phyloP scores from a whole-genome alignment of 1,139 yeast genomes.

The Sugiyamaella sp. region DNA sequence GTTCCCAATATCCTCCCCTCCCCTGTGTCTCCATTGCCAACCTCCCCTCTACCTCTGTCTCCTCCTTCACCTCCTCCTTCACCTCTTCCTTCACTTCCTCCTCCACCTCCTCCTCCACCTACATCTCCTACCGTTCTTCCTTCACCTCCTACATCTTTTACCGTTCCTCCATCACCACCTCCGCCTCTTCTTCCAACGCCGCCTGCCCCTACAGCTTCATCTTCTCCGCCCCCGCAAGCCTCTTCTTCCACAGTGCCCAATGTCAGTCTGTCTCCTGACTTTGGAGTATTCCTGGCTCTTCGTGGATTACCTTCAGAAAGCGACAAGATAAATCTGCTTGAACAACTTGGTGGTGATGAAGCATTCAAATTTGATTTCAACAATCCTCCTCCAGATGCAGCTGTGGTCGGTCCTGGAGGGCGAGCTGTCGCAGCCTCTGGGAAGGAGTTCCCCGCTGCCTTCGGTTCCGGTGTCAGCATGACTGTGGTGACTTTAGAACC shows the following conservation, averaged over 20 bases:
- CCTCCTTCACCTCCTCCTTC: background rate
- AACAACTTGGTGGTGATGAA: slow-evolving; percentile 25
- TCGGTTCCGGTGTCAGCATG: slow-evolving; percentile 29
- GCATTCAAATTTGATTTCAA: slow-evolving; percentile 33
- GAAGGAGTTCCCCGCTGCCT: slow-evolving; percentile 32
- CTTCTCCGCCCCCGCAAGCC: background rate
- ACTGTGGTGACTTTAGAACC: slow-evolving; percentile 30
- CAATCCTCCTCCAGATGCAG: slow-evolving; percentile 30
- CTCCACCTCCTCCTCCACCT: slow-evolving; percentile 2
- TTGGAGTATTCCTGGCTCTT: slow-evolving; percentile 15
- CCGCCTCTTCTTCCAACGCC: slow-evolving; percentile 2
- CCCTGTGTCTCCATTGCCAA: background rate
- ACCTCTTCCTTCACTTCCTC: background rate
- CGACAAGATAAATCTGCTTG: slow-evolving; percentile 27
- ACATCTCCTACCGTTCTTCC: background rate
- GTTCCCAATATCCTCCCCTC: background rate
- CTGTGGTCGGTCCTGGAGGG: slow-evolving; percentile 27
- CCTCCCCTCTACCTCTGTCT: slow-evolving; percentile 2
- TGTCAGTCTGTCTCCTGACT: background rate
- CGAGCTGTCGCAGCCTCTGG: slow-evolving; percentile 30
- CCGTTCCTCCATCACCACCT: background rate
- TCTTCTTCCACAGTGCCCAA: background rate
- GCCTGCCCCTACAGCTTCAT: background rate
- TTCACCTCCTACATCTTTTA: too few species aligned
- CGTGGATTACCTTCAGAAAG: slow-evolving; percentile 25